Conservation (phyloP, 345 rosid genomes). For the Linum tenue region DNA sequence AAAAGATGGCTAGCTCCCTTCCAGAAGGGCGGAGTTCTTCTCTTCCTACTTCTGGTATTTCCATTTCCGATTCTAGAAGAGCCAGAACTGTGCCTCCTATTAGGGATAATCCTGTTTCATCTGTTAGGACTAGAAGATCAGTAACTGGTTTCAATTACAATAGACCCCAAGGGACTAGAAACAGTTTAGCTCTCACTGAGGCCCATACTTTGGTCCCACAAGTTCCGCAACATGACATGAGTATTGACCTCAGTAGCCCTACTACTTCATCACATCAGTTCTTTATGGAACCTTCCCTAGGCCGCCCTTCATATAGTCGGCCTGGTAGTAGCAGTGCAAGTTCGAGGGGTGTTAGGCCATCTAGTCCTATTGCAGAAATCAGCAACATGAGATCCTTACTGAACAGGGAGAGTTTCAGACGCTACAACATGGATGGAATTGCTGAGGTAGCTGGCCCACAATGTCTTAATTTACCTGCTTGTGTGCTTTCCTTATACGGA, state of each 20-base stretch:
- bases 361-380: constrained; percentile 44
- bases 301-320: constrained; percentile 21
- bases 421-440: constrained; percentile 67
- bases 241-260: constrained; percentile 36
- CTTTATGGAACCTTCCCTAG: constrained; percentile 26
- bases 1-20: constrained; percentile 40
- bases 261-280: constrained; percentile 17
- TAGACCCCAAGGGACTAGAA: constrained; percentile 44
- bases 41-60: constrained; percentile 31
- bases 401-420: constrained; percentile 45
- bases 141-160: constrained; percentile 26
- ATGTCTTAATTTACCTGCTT: no score
- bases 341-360: constrained; percentile 32
- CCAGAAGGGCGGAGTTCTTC: constrained; percentile 30
- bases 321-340: constrained; percentile 32
- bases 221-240: constrained; percentile 34
- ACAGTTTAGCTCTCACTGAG: constrained; percentile 25
- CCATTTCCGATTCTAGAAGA: constrained; percentile 42
- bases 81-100: constrained; percentile 35
- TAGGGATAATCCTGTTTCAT: constrained; percentile 32
- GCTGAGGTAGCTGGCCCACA: constrained; percentile 54
- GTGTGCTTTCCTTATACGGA: neutral
- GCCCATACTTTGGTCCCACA: constrained; percentile 28
- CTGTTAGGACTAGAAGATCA: constrained; percentile 48
- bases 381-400: constrained; percentile 31